Evolutionary conservation across 305 asterid species (phyloP).

Genomic region (Rubia tinctorum): DNA sequence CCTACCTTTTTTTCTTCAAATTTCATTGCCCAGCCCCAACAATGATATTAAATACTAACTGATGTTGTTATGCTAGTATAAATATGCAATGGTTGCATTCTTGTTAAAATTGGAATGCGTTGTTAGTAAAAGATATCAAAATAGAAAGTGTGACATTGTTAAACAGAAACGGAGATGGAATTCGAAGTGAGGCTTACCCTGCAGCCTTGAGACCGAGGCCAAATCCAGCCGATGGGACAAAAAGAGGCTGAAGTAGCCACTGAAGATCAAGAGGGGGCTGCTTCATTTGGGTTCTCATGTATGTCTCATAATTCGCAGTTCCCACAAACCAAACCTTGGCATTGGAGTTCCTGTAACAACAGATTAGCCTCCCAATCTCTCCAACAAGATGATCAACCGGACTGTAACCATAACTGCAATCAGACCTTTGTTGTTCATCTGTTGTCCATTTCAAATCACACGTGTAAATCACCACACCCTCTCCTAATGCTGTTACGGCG

Average conservation of each 20-base stretch:
- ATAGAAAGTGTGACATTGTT: too few species aligned
- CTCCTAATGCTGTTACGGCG: slow-evolving; percentile 23
- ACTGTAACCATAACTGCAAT: slow-evolving; percentile 38
- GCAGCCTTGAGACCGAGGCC: slow-evolving; percentile 67
- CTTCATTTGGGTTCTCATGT: slow-evolving; percentile 64
- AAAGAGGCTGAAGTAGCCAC: slow-evolving; percentile 74
- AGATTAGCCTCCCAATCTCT: slow-evolving; percentile 62
- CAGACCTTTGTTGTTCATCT: slow-evolving; percentile 14
- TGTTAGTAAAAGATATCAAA: too few species aligned
- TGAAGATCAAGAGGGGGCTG: slow-evolving; percentile 70
- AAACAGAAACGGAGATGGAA: too few species aligned
- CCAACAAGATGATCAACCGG: slow-evolving; percentile 59
- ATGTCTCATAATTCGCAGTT: slow-evolving; percentile 73
- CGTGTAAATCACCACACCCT: slow-evolving; percentile 56
- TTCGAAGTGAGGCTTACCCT: slow-evolving; percentile 30
- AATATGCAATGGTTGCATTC: too few species aligned
- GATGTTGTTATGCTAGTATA: too few species aligned
- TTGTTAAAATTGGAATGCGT: too few species aligned
- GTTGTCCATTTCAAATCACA: slow-evolving; percentile 83
- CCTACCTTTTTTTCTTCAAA: background rate
- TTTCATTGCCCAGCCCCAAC: background rate
- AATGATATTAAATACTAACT: too few species aligned
- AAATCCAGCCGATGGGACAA: slow-evolving; percentile 64
- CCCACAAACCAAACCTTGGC: slow-evolving; percentile 73
- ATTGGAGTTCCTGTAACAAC: slow-evolving; percentile 34